Percentiles rank a stretch among this genome's conserved stretches.
These are phyloP conservation scores for Blastobotrys apis DNA, from an alignment of 1,139 yeast genomes.

Conservation along the genomic window DNA sequence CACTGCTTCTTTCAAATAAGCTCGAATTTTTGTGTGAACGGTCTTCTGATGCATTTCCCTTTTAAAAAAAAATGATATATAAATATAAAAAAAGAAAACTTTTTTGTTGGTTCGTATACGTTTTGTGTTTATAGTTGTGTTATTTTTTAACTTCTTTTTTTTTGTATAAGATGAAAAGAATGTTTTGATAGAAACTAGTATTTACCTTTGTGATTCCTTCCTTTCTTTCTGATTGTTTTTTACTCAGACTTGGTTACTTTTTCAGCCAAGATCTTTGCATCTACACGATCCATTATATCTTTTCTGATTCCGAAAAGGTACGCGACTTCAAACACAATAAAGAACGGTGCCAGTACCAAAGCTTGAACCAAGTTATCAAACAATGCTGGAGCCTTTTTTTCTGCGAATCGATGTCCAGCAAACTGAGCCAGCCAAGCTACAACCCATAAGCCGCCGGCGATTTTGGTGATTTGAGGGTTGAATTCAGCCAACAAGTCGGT, in stretches of 20 bases:
- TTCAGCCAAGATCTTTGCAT: constrained; percentile 33
- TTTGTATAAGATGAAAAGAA: neutral
- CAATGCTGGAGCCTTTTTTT: constrained; percentile 81
- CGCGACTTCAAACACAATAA: constrained; percentile 74
- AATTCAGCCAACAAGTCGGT: constrained; percentile 22
- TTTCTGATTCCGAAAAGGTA: constrained; percentile 59
- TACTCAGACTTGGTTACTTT: neutral
- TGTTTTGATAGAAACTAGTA: too few species aligned
- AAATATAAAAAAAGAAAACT: neutral
- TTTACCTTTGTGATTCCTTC: too few species aligned
- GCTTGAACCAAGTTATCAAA: constrained; percentile 81
- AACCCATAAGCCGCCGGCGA: constrained; percentile 44
- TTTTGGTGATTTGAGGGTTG: constrained; percentile 19
- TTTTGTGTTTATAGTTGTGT: neutral
- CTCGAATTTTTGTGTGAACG: too few species aligned
- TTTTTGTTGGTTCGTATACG: neutral
- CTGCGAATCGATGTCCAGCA: constrained; percentile 81
- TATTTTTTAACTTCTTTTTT: neutral
- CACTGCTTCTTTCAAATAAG: constrained; percentile 72
- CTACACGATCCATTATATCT: constrained; percentile 53
- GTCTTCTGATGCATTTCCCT: neutral
- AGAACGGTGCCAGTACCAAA: constrained; percentile 83
- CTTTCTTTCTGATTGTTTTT: too few species aligned
- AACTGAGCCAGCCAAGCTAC: constrained; percentile 81
- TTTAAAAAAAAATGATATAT: neutral